phyloP scores from a whole-genome alignment of 495 filamentous ascomycete genomes.

The Penicillium waksmanii region DNA sequence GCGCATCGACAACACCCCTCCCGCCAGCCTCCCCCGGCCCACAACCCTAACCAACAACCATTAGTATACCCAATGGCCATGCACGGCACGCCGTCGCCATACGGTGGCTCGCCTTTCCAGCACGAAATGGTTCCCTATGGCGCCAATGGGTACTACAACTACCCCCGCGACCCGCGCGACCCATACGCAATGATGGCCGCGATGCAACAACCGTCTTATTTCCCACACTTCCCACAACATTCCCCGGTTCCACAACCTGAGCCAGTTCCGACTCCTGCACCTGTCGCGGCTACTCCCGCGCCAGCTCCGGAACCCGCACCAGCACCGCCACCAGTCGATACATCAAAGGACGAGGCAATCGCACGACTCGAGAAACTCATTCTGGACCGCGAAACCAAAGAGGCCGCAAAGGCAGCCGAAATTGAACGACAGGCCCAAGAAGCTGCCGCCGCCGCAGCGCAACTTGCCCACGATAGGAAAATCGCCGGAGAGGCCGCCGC shows the following conservation, averaged over 20 bases:
- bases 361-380: conserved; percentile 57
- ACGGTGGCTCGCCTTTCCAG: conserved; percentile 36
- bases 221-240: conserved; percentile 38
- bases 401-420: conserved; percentile 42
- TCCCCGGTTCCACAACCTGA: conserved; percentile 38
- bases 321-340: conserved; percentile 31
- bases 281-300: not conserved
- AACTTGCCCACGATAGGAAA: conserved; percentile 47
- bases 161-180: conserved; percentile 36
- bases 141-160: conserved; percentile 49
- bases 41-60: conserved; percentile 33
- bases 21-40: conserved; percentile 33
- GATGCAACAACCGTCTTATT: conserved; percentile 44
- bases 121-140: conserved; percentile 58
- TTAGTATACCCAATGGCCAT: conserved; percentile 35
- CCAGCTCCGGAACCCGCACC: conserved; percentile 16
- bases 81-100: conserved; percentile 36
- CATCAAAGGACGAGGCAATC: conserved; percentile 55
- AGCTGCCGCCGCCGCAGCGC: conserved; percentile 53
- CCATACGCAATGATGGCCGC: conserved; percentile 43
- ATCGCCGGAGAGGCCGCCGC: conserved; percentile 45
- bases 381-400: conserved; percentile 49
- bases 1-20: conserved; percentile 31
- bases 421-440: conserved; percentile 55
- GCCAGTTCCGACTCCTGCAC: conserved; percentile 17